phyloP scores from a whole-genome alignment of 805 yeast species.

The Kodamaea laetipori region DNA sequence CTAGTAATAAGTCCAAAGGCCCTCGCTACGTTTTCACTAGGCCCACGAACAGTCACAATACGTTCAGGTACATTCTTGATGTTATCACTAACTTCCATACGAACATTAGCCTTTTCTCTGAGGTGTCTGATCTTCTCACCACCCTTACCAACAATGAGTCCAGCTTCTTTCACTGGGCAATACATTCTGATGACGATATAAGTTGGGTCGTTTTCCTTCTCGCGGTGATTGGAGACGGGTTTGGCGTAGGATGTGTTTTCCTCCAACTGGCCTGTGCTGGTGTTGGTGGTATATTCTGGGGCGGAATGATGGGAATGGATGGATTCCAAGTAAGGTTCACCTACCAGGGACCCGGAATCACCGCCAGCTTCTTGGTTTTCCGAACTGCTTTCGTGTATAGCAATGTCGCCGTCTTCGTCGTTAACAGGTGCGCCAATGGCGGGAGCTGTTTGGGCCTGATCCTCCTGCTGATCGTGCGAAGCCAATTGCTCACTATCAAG shows the following conservation, averaged over 20 bases:
- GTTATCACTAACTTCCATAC: constrained; percentile 73
- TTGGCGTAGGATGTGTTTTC: constrained; percentile 16
- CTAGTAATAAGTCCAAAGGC: constrained; percentile 77
- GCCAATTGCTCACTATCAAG: constrained; percentile 62
- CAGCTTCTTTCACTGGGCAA: constrained; percentile 75
- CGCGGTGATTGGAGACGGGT: constrained; percentile 43
- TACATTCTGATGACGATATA: constrained; percentile 72
- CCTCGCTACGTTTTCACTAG: constrained; percentile 75
- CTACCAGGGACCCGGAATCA: neutral
- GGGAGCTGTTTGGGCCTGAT: constrained; percentile 46
- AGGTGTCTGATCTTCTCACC: constrained; percentile 73
- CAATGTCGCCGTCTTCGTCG: constrained; percentile 5
- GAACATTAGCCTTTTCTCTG: constrained; percentile 61
- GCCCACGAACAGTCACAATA: constrained; percentile 70
- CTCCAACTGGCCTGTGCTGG: constrained; percentile 5
- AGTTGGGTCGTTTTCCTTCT: constrained; percentile 55
- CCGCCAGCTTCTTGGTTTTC: too few relatives aligned
- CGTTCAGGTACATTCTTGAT: constrained; percentile 72
- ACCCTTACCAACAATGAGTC: constrained; percentile 72
- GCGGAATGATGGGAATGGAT: neutral
- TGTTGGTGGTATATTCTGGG: constrained; percentile 4
- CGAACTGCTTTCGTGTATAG: neutral
- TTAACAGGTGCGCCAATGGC: constrained; percentile 20
- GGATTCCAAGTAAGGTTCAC: neutral
- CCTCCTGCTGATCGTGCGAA: constrained; percentile 43